phyloP scores from a whole-genome alignment of 2,329 filamentous ascomycete genomes.

The Fusarium nygamai region DNA sequence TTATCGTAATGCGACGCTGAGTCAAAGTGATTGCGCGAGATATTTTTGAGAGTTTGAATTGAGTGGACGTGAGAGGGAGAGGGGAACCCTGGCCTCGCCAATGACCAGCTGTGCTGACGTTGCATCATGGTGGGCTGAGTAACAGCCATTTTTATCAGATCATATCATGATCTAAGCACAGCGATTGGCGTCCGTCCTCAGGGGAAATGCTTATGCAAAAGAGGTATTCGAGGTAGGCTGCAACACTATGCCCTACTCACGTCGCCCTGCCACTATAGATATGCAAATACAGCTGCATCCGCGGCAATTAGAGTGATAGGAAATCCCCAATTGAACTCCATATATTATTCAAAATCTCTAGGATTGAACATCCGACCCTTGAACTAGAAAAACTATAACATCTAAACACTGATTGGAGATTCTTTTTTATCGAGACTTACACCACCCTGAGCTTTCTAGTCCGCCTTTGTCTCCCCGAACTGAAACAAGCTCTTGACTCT shows the following conservation, averaged over 20 bases:
- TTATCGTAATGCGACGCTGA: rapidly evolving
- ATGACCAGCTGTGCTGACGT: not conserved
- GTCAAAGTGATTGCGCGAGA: not conserved
- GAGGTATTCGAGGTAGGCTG: rapidly evolving
- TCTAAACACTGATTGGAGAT: not conserved
- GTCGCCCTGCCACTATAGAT: not conserved
- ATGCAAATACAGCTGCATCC: not conserved
- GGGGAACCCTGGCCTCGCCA: not conserved
- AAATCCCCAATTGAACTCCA: too few relatives aligned
- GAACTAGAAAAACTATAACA: rapidly evolving
- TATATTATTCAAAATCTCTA: not conserved
- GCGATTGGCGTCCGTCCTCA: not conserved
- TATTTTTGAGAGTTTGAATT: not conserved
- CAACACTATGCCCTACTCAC: not conserved
- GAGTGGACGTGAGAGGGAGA: not conserved
- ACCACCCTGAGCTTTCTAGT: rapidly evolving
- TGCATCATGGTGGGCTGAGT: not conserved
- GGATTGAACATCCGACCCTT: rapidly evolving
- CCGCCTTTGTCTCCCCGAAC: not conserved
- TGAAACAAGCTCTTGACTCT: not conserved
- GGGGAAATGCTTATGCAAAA: not conserved
- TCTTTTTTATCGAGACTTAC: too few relatives aligned
- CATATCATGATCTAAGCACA: not conserved
- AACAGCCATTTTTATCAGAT: not conserved
- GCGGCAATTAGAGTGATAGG: rapidly evolving